Conservation (phyloP, 2,329 filamentous ascomycete genomes). For the Hawksworthiomyces lignivorus region DNA sequence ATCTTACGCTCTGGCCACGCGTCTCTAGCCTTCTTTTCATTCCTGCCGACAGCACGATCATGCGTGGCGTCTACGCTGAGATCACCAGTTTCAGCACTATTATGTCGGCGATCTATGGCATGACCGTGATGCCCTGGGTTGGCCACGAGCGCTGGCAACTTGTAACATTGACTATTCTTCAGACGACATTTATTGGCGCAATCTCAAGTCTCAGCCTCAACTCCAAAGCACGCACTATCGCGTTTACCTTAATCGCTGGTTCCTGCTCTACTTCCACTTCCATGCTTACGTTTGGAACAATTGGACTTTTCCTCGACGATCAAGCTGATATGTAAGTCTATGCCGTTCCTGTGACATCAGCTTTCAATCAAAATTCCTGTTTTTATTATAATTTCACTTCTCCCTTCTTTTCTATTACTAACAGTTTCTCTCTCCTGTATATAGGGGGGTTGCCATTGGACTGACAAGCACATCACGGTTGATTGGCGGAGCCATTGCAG, state of each 20-base stretch:
- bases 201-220: constrained; percentile 23
- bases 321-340: constrained; percentile 23
- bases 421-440: background rate
- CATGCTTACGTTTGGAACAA: constrained; percentile 24
- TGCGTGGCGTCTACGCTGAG: constrained; percentile 19
- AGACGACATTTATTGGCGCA: constrained; percentile 26
- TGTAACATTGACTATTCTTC: constrained; percentile 19
- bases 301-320: constrained; percentile 25
- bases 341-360: no score
- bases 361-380: no score
- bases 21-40: constrained; percentile 19
- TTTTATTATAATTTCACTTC: no score
- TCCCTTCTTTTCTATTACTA: no score
- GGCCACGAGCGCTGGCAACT: constrained; percentile 24
- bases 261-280: constrained; percentile 21
- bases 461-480: constrained; percentile 26
- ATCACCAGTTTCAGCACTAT: constrained; percentile 16
- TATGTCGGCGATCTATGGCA: constrained; percentile 20
- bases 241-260: constrained; percentile 21
- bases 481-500: constrained; percentile 27
- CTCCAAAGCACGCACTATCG: constrained; percentile 25
- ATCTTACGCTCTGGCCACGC: constrained; percentile 20
- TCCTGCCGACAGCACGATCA: constrained; percentile 17
- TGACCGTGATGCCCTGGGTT: constrained; percentile 19
- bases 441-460: constrained; percentile 24